Base-by-base conservation (phyloP, 495 filamentous ascomycete genomes). In the Cercophora sp. region DNA sequence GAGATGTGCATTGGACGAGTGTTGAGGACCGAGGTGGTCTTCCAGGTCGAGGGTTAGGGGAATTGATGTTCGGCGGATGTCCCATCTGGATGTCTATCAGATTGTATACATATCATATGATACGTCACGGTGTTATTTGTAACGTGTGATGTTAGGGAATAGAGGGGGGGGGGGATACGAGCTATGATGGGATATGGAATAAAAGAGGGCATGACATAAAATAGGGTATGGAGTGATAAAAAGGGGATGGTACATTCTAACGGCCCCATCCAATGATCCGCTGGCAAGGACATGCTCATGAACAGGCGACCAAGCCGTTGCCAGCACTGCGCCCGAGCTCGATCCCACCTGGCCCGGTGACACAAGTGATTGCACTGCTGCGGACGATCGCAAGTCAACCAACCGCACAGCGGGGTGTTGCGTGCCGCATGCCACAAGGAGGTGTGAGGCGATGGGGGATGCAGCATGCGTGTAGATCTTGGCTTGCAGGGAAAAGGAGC, bases 31-130 rank as follows among this genome's bases (percentile, higher is more conserved):
- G 5, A 85, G 73, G n/a, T 81, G 80, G 51, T 93, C 87, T 56
- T 94, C 89, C 69, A 86, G 82, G 63, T 96, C 88, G 29, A 96
- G 71, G 16, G n/a, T n/a, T n/a, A n/a, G n/a, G n/a, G n/a, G n/a
- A n/a, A n/a, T n/a, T n/a, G n/a, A n/a, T n/a, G n/a, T 79, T 26
- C 83, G 79, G 22, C 91, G 80, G 25, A 96, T 79, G 67, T 96
- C 91, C 81, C 93, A 96, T 8, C n/a, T n/a, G n/a, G n/a, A n/a
- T n/a, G n/a, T n/a, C n/a, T n/a, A n/a, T n/a, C n/a, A n/a, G n/a
- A n/a, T n/a, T n/a, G n/a, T n/a, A n/a, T n/a, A n/a, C n/a, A n/a
- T n/a, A n/a, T n/a, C n/a, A n/a, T n/a, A n/a, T n/a, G n/a, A n/a
- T n/a, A n/a, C n/a, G n/a, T n/a, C n/a, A n/a, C n/a, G n/a, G n/a